Evolutionary conservation across 2,329 filamentous ascomycete species (phyloP).

Genomic region (Xylaria sp.): DNA sequence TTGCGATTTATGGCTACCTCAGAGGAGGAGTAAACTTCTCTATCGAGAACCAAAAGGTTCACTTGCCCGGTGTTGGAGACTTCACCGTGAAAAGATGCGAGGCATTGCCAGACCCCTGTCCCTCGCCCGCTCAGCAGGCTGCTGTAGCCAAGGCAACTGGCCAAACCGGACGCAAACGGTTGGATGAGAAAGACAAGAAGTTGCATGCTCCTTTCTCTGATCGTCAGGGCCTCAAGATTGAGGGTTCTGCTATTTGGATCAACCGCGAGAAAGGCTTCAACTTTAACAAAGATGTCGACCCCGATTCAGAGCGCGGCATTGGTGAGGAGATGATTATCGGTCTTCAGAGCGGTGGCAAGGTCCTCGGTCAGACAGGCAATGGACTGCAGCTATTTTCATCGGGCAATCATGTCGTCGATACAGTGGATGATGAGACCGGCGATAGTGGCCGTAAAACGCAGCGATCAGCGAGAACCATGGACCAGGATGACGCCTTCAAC

Average conservation of each 20-base stretch:
- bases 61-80: conserved; percentile 89
- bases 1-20: conserved; percentile 89
- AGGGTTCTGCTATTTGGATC: conserved; percentile 94
- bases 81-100: conserved; percentile 80
- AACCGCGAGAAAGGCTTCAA: conserved; percentile 65
- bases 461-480: conserved; percentile 52
- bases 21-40: conserved; percentile 93
- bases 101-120: conserved; percentile 85
- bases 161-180: conserved; percentile 69
- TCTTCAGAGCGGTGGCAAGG: conserved; percentile 72
- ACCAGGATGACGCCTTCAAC: conserved; percentile 50
- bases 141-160: conserved; percentile 78
- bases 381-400: conserved; percentile 83
- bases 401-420: conserved; percentile 60
- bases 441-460: conserved; percentile 58
- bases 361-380: conserved; percentile 76
- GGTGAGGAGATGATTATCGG: conserved; percentile 93
- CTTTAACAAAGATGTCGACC: conserved; percentile 60
- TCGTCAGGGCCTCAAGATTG: conserved; percentile 89
- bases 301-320: conserved; percentile 73
- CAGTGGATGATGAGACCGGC: conserved; percentile 55
- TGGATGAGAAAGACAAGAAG: conserved; percentile 96
- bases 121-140: conserved; percentile 86
- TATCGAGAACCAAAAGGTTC: conserved; percentile 70
- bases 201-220: conserved; percentile 98